These are phyloP conservation scores for Monilinia aucupariae DNA, from an alignment of 2,329 filamentous ascomycete species.

Conservation along the genomic window DNA sequence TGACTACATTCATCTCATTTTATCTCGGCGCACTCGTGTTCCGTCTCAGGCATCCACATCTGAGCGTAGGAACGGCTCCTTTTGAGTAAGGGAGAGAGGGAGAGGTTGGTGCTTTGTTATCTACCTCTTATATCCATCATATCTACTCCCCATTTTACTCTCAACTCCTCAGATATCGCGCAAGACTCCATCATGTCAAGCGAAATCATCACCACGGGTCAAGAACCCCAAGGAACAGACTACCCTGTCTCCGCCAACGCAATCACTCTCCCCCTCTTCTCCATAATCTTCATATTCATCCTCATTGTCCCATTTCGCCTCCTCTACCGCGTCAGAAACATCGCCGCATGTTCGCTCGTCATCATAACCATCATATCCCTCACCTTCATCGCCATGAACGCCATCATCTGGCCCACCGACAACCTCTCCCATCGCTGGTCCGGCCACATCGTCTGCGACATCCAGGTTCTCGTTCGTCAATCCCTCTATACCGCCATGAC, in stretches of 20 bases:
- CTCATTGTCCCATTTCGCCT: constrained; percentile 53
- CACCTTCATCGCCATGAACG: constrained; percentile 54
- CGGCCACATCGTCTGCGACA: constrained; percentile 57
- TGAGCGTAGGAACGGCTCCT: no score
- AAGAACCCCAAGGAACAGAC: not conserved
- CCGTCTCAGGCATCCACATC: not conserved
- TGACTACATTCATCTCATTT: not conserved
- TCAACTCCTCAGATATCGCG: not conserved
- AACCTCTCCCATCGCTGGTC: constrained; percentile 49
- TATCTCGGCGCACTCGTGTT: not conserved
- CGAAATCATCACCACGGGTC: not conserved
- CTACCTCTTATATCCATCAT: not conserved
- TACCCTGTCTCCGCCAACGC: constrained; percentile 29
- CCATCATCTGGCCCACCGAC: constrained; percentile 59
- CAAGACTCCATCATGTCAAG: not conserved
- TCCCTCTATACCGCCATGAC: constrained; percentile 48
- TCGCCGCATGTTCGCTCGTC: constrained; percentile 53
- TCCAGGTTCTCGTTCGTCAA: constrained; percentile 54
- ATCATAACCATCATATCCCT: constrained; percentile 52
- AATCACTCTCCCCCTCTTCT: constrained; percentile 44
- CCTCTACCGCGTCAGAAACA: constrained; percentile 56
- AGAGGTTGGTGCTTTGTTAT: not conserved
- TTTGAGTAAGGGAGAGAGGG: not conserved
- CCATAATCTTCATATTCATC: constrained; percentile 46
- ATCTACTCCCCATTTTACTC: not conserved